A percentile compares a stretch with the other conserved stretches of the same genome.
Evolutionary conservation across 176 grass and related monocot species (phyloP).

Genomic region (Oryza australiensis): DNA sequence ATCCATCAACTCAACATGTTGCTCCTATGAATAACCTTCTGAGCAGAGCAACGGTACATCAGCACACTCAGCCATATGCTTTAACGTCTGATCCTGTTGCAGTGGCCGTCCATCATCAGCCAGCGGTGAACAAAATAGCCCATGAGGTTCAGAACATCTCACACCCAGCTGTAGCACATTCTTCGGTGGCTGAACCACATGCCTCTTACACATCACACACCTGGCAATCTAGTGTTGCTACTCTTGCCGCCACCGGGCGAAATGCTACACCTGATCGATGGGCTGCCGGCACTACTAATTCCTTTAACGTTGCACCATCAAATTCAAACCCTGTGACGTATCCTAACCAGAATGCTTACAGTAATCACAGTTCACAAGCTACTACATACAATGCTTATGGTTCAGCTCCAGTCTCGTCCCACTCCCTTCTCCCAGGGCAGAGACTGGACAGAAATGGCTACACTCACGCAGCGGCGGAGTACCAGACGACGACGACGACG

Average conservation of each 20-base stretch:
- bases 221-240: slow-evolving; percentile 48
- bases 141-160: slow-evolving; percentile 40
- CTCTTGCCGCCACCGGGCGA: neutral
- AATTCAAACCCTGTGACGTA: slow-evolving; percentile 18
- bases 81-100: slow-evolving; percentile 23
- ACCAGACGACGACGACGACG: neutral
- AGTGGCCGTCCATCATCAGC: slow-evolving; percentile 32
- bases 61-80: slow-evolving; percentile 32
- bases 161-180: slow-evolving; percentile 16
- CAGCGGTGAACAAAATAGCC: slow-evolving; percentile 38
- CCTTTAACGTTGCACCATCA: slow-evolving; percentile 20
- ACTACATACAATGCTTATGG: slow-evolving; percentile 33
- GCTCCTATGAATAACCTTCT: slow-evolving; percentile 37
- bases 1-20: slow-evolving; percentile 44
- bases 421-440: slow-evolving; percentile 2
- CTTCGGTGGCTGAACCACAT: slow-evolving; percentile 23
- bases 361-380: slow-evolving; percentile 19
- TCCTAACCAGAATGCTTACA: slow-evolving; percentile 47
- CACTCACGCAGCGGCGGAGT: neutral
- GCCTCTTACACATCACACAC: slow-evolving; percentile 27
- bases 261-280: slow-evolving; percentile 39
- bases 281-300: slow-evolving; percentile 18
- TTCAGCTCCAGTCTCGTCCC: slow-evolving; percentile 1
- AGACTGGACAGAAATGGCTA: slow-evolving; percentile 37
- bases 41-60: slow-evolving; percentile 36